phyloP scores from a whole-genome alignment of 108 stramenopile genomes.

The Epipyxis sp. region DNA sequence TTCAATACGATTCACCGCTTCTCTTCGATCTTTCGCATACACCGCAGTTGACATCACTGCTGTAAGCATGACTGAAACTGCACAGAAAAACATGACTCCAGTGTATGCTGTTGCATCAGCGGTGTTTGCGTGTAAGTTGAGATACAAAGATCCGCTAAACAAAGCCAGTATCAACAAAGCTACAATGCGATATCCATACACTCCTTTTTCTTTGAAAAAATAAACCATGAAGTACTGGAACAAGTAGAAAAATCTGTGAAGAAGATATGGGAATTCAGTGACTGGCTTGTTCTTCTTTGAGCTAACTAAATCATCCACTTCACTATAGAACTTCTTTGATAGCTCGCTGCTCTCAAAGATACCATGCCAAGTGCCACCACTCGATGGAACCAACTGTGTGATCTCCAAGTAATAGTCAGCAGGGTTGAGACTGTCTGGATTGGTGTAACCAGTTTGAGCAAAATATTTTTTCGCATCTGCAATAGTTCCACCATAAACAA shows the following conservation, averaged over 20 bases:
- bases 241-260: not conserved
- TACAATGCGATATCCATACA: slow-evolving; percentile 36
- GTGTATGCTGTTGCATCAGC: slow-evolving; percentile 32
- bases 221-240: slow-evolving; percentile 10
- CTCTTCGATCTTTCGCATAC: slow-evolving; percentile 39
- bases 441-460: slow-evolving; percentile 14
- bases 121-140: slow-evolving; percentile 36
- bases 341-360: too few relatives aligned
- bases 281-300: not conserved
- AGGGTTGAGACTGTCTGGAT: slow-evolving; percentile 34
- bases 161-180: slow-evolving; percentile 36
- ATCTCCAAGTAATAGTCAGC: slow-evolving; percentile 36
- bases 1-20: too few relatives aligned
- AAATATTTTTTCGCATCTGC: slow-evolving; percentile 29
- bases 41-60: slow-evolving; percentile 41
- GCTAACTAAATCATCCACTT: not conserved
- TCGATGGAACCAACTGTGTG: not conserved
- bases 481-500: slow-evolving; percentile 42
- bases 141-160: slow-evolving; percentile 40
- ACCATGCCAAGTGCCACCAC: not conserved
- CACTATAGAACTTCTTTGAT: not conserved
- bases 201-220: slow-evolving; percentile 28
- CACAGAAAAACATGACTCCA: slow-evolving; percentile 40
- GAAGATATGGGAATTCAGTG: not conserved
- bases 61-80: slow-evolving; percentile 37